Conservation (phyloP, 1,284 basidiomycete genomes). For the Cystobasidium sp. region DNA sequence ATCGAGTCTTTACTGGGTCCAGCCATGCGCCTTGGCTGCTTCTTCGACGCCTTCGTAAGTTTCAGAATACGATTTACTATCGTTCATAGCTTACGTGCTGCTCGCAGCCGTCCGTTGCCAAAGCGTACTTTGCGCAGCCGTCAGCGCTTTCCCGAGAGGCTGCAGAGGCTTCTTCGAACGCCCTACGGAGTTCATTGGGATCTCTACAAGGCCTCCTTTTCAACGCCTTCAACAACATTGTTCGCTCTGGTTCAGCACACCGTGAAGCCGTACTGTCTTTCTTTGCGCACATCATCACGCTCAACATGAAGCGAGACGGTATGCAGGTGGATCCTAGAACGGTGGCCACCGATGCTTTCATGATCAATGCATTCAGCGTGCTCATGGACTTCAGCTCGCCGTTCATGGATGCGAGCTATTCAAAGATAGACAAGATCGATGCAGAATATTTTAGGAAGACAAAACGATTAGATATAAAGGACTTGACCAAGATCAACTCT, state of each 20-base stretch:
- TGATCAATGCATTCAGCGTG: slow-evolving; percentile 85
- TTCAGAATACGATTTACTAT: no score
- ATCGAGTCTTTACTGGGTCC: slow-evolving; percentile 77
- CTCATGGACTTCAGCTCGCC: slow-evolving; percentile 90
- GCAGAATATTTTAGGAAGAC: slow-evolving; percentile 73
- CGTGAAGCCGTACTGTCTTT: slow-evolving; percentile 84
- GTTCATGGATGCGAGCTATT: slow-evolving; percentile 89
- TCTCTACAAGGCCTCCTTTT: slow-evolving; percentile 73
- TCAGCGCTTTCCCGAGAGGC: slow-evolving; percentile 74
- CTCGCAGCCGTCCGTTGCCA: slow-evolving; percentile 71
- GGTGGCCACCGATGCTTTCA: slow-evolving; percentile 89
- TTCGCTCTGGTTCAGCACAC: slow-evolving; percentile 77
- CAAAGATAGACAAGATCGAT: slow-evolving; percentile 94
- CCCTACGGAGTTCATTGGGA: slow-evolving; percentile 68
- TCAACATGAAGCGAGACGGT: slow-evolving; percentile 85
- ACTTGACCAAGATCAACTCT: slow-evolving; percentile 90
- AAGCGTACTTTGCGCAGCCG: slow-evolving; percentile 80
- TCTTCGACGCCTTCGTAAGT: slow-evolving; percentile 82
- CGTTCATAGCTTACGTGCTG: background rate
- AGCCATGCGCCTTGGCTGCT: slow-evolving; percentile 77
- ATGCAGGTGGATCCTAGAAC: slow-evolving; percentile 87
- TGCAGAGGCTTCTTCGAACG: slow-evolving; percentile 80
- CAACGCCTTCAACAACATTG: slow-evolving; percentile 83
- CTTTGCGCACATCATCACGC: slow-evolving; percentile 72
- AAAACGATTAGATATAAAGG: slow-evolving; percentile 70